Evolutionary conservation across 129 eudicot species (phyloP).

Genomic region (Helianthus annuus): HanXRQr2.0-SUNRISE NC_035448.2:204649345-204649844

Average conservation of each 20-base stretch:
- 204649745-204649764: slow-evolving; percentile 53
- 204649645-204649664: slow-evolving; percentile 4
- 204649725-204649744: slow-evolving; percentile 39
- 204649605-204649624: slow-evolving; percentile 56
- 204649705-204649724: neutral
- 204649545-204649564: slow-evolving; percentile 58
- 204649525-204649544: neutral
- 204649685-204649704: neutral
- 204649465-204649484: slow-evolving; percentile 66
- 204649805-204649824: slow-evolving; percentile 58
- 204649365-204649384: slow-evolving; percentile 61
- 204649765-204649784: slow-evolving; percentile 48
- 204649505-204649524: neutral
- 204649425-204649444: slow-evolving; percentile 55
- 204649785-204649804: slow-evolving; percentile 60
- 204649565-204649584: slow-evolving; percentile 42
- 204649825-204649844: slow-evolving; percentile 49
- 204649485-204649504: slow-evolving; percentile 41
- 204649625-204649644: slow-evolving; percentile 52
- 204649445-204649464: slow-evolving; percentile 64
- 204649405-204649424: slow-evolving; percentile 16
- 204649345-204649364: slow-evolving; percentile 50
- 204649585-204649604: slow-evolving; percentile 48
- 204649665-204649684: neutral
- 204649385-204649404: slow-evolving; percentile 38